Evolutionary conservation across 1,139 yeast species (phyloP).

Genomic region (Debaryomyces fabryi): DNA sequence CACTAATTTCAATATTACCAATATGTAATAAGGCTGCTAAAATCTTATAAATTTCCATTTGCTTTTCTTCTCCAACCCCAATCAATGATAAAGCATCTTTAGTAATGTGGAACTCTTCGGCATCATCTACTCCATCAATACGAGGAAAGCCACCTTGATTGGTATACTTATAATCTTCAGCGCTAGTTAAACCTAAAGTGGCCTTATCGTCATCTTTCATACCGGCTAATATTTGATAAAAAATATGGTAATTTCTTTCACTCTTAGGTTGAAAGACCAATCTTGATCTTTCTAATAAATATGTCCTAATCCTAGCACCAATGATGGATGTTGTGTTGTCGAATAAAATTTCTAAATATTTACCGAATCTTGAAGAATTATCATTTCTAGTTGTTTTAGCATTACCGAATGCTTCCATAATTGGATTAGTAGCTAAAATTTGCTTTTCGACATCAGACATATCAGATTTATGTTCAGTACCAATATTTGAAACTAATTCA

Average conservation of each 20-base stretch:
- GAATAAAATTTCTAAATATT: constrained; percentile 88
- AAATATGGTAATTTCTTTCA: constrained; percentile 94
- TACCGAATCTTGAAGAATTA: constrained; percentile 96
- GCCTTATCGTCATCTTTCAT: constrained; percentile 61
- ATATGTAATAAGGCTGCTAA: constrained; percentile 90
- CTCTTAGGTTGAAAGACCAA: constrained; percentile 87
- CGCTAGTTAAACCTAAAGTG: constrained; percentile 59
- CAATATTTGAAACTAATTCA: constrained; percentile 36
- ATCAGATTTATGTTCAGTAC: constrained; percentile 58
- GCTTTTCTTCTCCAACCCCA: constrained; percentile 66
- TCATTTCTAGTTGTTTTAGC: constrained; percentile 98
- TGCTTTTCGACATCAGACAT: constrained; percentile 93
- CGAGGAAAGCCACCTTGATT: constrained; percentile 85
- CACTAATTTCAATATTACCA: constrained; percentile 89
- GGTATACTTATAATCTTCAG: constrained; percentile 76
- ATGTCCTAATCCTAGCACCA: constrained; percentile 94
- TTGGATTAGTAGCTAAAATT: constrained; percentile 95
- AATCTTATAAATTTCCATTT: constrained; percentile 70
- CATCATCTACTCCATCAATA: constrained; percentile 83
- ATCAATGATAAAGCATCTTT: constrained; percentile 75
- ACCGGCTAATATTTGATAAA: constrained; percentile 88
- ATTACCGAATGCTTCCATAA: constrained; percentile 98
- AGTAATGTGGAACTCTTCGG: constrained; percentile 73
- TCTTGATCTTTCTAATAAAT: constrained; percentile 89
- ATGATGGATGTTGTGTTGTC: constrained; percentile 74